Evolutionary conservation across 2,329 filamentous ascomycete genomes (phyloP), one percentile per base, ranked within the genome.

Genomic region (Talaromyces sp.): DNA sequence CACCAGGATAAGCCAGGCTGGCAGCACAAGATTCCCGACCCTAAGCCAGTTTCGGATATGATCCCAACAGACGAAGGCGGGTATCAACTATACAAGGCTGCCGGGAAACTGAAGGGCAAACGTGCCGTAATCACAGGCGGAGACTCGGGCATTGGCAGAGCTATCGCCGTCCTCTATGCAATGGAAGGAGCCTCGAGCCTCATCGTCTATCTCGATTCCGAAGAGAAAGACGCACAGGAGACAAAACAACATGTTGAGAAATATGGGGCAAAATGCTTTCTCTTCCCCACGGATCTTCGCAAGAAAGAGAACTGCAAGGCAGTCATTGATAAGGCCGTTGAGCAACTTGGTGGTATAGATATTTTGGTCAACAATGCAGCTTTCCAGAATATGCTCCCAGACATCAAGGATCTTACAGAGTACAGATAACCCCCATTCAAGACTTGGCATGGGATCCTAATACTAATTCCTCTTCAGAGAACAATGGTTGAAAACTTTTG

Each of bases 61-160:
- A 77, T 93, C 2, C 91, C 91, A 0, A 88, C 86, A 5, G 83
- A 85, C 19, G 86, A 90, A 66, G 89, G 89, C 43, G 86, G 87
- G 13, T 88, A 86, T 70, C 86, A 90, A 71, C 84, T 84, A 57
- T 94, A 95, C 80, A 87, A 88, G 73, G 86, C 90, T 3, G 89
- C 91, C 1, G 88, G 87, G 58, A 96, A 95, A 79, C 85, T 95
- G 7, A 78, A 86, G 71, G 90, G 87, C 67, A 91, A 89, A 77
- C 90, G 87, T 66, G 90, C 91, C 8, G 78, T 95, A 65, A 94
- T 95, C 71, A 94, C 91, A 0, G 91, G 91, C 16, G 91, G 91
- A 3, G 91, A 94, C 76, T 89, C 86, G 7, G 91, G 91, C 1
- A 94, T 95, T 68, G 90, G 91, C 7, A 87, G 90, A 43, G 88